Percentiles rank a stretch among this genome's conserved stretches.
phyloP scores from a whole-genome alignment of 129 eudicot species.

The Flaveria sonorensis region DNA sequence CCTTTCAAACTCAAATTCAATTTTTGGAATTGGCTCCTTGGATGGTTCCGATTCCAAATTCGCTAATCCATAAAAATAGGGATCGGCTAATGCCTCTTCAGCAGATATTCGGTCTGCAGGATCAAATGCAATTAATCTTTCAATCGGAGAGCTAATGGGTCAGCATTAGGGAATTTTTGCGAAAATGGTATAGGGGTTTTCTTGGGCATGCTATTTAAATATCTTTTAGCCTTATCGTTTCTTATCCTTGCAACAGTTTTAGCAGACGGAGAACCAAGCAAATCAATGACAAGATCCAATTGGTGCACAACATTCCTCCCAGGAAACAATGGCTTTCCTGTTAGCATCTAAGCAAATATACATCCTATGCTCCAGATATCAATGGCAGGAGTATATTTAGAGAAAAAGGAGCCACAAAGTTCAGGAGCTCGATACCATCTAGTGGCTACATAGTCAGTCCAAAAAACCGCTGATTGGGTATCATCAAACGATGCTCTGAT shows the following conservation, averaged over 20 bases:
- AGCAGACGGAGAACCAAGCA: slow-evolving; percentile 81
- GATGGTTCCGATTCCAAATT: slow-evolving; percentile 85
- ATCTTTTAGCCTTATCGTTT: slow-evolving; percentile 92
- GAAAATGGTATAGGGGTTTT: slow-evolving; percentile 69
- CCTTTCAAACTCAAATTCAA: slow-evolving; percentile 90
- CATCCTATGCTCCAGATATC: slow-evolving; percentile 96
- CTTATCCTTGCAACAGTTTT: slow-evolving; percentile 78
- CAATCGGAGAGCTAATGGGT: slow-evolving; percentile 79
- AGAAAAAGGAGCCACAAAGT: slow-evolving; percentile 92
- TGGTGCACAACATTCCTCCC: slow-evolving; percentile 85
- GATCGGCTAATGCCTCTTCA: slow-evolving; percentile 93
- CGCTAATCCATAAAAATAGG: slow-evolving; percentile 71
- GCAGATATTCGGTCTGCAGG: slow-evolving; percentile 85
- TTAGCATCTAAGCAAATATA: slow-evolving; percentile 76
- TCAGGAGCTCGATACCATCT: slow-evolving; percentile 99
- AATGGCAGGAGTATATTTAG: slow-evolving; percentile 86
- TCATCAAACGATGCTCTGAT: no score
- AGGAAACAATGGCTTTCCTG: slow-evolving; percentile 84
- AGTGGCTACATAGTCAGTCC: slow-evolving; percentile 81
- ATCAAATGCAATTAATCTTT: slow-evolving; percentile 85
- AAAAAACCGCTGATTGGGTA: no score
- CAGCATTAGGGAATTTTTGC: slow-evolving; percentile 72
- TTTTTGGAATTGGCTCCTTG: slow-evolving; percentile 75
- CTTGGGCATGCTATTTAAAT: slow-evolving; percentile 61
- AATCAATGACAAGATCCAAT: slow-evolving; percentile 78